Evolutionary conservation across 108 stramenopile genomes (phyloP).

Genomic region (Nannochloropsis gaditana): DNA sequence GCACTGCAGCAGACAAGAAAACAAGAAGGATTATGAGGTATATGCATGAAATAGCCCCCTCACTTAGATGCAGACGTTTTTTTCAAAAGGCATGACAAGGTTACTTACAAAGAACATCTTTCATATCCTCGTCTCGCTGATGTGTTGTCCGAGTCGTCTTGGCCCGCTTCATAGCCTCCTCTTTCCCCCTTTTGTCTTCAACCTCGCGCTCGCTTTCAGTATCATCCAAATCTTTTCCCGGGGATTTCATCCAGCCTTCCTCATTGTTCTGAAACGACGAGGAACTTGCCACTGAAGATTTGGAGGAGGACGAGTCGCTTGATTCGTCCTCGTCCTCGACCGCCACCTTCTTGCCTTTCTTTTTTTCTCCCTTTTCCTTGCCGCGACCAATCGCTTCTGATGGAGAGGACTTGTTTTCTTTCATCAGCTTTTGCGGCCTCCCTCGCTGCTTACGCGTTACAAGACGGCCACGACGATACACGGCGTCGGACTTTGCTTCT

Average conservation of each 20-base stretch:
- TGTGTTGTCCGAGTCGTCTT: background rate
- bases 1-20: background rate
- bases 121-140: conserved; percentile 24
- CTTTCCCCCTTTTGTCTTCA: background rate
- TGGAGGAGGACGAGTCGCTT: too few species aligned
- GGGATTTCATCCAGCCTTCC: background rate
- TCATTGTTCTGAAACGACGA: background rate
- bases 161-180: background rate
- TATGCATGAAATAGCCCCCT: background rate
- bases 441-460: background rate
- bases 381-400: background rate
- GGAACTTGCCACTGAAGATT: too few species aligned
- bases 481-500: background rate
- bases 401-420: background rate
- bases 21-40: background rate
- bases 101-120: conserved; percentile 14
- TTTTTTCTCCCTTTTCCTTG: background rate
- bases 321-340: too few species aligned
- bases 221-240: background rate
- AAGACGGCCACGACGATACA: background rate
- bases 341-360: background rate
- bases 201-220: background rate
- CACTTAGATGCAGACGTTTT: background rate
- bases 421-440: background rate
- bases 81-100: background rate